phyloP scores from a whole-genome alignment of 192 early-diverging fungal genomes.

The Umbelopsis vinacea region DNA sequence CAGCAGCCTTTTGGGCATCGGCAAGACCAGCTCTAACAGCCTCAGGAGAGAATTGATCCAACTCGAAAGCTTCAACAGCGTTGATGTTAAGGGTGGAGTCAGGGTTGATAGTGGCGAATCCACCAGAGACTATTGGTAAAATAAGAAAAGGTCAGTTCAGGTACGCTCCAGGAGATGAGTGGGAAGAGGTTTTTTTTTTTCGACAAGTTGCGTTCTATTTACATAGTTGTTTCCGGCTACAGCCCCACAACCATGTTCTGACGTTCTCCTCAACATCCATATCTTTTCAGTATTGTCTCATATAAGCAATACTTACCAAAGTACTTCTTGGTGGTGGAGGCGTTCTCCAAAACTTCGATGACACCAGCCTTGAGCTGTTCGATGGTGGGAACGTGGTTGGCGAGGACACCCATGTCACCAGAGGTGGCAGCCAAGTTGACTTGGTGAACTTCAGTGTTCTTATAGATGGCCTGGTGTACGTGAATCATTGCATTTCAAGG shows the following conservation, averaged over 20 bases:
- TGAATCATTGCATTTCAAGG: background rate
- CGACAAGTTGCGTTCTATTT: too few species aligned
- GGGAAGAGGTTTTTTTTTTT: too few species aligned
- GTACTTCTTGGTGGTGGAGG: slow-evolving; percentile 82
- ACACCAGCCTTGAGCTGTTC: slow-evolving; percentile 93
- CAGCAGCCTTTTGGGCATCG: slow-evolving; percentile 75
- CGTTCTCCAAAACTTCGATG: slow-evolving; percentile 79
- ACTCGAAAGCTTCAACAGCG: slow-evolving; percentile 89
- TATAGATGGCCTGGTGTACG: slow-evolving; percentile 66
- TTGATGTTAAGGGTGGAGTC: slow-evolving; percentile 97
- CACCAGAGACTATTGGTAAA: slow-evolving; percentile 76
- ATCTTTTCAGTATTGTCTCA: background rate
- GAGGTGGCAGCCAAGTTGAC: slow-evolving; percentile 92
- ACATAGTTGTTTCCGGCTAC: too few species aligned
- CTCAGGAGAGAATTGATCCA: slow-evolving; percentile 88
- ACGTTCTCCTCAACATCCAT: background rate
- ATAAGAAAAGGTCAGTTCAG: slow-evolving; percentile 16
- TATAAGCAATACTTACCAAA: slow-evolving; percentile 71
- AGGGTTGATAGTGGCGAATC: slow-evolving; percentile 96
- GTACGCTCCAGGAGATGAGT: background rate
- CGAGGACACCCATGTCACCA: slow-evolving; percentile 98
- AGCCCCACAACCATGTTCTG: background rate
- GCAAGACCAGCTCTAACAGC: slow-evolving; percentile 75
- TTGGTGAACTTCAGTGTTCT: slow-evolving; percentile 77
- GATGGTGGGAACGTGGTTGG: slow-evolving; percentile 96